Conservation (phyloP, 2,329 filamentous ascomycete genomes). For the Lasiodiplodia hormozganensis region DNA sequence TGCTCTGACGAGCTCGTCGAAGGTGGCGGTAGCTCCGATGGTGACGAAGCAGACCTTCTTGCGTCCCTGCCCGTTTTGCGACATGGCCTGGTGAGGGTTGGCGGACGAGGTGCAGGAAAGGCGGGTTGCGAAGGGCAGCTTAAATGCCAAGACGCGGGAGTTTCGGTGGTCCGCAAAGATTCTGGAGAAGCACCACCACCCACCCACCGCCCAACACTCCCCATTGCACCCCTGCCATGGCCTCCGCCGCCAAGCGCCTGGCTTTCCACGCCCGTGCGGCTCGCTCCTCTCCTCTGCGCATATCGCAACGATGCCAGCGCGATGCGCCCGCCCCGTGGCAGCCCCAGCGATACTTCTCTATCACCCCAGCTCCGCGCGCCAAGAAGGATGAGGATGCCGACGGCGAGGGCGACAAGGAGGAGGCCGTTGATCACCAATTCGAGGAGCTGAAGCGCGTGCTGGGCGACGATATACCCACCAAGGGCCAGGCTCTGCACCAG, state of each 20-base stretch:
- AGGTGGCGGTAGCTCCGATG: constrained; percentile 88
- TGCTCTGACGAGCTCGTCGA: constrained; percentile 72
- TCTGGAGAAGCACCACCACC: constrained; percentile 26
- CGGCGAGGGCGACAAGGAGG: constrained; percentile 2
- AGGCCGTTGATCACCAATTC: constrained; percentile 10
- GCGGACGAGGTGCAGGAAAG: background rate
- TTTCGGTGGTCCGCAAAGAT: constrained; percentile 24
- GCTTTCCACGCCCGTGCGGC: constrained; percentile 19
- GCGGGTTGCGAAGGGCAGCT: background rate
- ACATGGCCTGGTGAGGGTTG: background rate
- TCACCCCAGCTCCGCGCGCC: constrained; percentile 19
- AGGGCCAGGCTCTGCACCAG: constrained; percentile 12
- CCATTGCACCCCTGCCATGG: constrained; percentile 28
- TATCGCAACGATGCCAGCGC: background rate
- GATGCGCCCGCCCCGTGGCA: constrained; percentile 9
- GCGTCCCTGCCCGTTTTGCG: background rate
- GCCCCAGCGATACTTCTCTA: constrained; percentile 26
- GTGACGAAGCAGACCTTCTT: constrained; percentile 78
- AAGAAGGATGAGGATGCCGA: constrained; percentile 20
- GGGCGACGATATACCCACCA: constrained; percentile 24
- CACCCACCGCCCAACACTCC: constrained; percentile 3
- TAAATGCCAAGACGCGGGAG: constrained; percentile 23
- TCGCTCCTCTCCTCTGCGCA: constrained; percentile 1
- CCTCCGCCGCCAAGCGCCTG: constrained; percentile 28
- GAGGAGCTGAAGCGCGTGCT: constrained; percentile 25